Evolutionary conservation across 1,139 yeast species (phyloP), one percentile per base, ranked within the genome.

Genomic region (Candida tetrigidarum): DNA sequence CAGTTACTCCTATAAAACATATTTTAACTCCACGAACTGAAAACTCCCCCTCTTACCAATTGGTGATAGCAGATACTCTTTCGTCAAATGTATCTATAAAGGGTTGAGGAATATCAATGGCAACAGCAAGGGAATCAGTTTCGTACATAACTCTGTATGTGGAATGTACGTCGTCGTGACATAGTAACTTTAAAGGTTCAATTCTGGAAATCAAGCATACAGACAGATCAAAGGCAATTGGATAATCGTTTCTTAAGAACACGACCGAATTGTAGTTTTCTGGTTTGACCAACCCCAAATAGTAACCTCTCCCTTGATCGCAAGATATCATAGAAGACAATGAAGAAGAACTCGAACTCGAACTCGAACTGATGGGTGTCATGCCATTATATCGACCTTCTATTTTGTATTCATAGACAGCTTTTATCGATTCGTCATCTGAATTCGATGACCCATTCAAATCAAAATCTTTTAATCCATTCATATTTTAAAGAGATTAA

Each of bases 231-330:
- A 15, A 18, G 15, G 8, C 10, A 9, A 33, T 12, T 11, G 16
- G 12, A 34, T 34, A 23, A 14, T 34, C 37, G 14, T 37, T 37
- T 37, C 39, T 37, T 5, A 37, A 19, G 11, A 37, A 37, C 7
- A 27, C 39, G 6, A 34, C 23, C 4, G n/a, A n/a, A n/a, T 16
- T 30, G 16, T 28, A 28, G 32, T 28, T 28, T 7, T 28, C 32
- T 19, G 25, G 23, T 7, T 18, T 33, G 16, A 33, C 23, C 10
- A 33, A 18, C n/a, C 36, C 23, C 11, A 19, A 11, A n/a, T 33
- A 19, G 19, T 33, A 20, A 4, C 10, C 25, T 33, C 36, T 18
- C 11, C 36, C 15, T 33, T 33, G 12, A 12, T 33, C 5, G 14
- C 18, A n/a, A 5, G 36, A 16, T 9, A 20, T 12, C 11, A 20